These are phyloP conservation scores for Pascua sp. DNA, from an alignment of 1,284 basidiomycete species.

Conservation along the genomic window DNA sequence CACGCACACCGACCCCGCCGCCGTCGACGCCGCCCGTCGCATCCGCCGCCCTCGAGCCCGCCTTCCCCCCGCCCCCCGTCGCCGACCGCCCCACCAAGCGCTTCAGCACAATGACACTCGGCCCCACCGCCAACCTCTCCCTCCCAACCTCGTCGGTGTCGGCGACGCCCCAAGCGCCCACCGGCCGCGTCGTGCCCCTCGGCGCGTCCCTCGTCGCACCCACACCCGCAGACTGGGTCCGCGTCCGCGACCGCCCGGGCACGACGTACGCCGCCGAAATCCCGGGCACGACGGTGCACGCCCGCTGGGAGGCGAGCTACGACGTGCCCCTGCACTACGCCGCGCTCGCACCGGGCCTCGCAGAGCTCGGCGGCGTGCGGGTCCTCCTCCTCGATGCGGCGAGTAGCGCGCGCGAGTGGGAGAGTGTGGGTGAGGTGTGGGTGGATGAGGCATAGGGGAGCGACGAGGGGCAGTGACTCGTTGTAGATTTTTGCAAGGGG, in stretches of 20 bases:
- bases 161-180: not conserved
- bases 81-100: constrained; percentile 6
- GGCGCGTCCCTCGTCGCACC: constrained; percentile 25
- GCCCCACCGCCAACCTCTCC: not conserved
- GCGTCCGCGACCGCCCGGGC: constrained; percentile 23
- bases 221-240: constrained; percentile 8
- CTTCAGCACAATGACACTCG: not conserved
- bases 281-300: constrained; percentile 8
- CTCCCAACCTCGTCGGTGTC: constrained; percentile 3
- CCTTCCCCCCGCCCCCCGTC: constrained; percentile 22
- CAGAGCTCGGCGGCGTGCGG: constrained; percentile 36
- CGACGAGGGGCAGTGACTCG: no score
- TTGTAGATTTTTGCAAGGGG: no score
- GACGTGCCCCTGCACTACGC: constrained; percentile 29
- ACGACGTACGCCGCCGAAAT: constrained; percentile 30
- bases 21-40: not conserved
- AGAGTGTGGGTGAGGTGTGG: constrained; percentile 16
- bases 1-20: constrained; percentile 1
- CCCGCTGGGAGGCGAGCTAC: constrained; percentile 30
- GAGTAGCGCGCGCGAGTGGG: constrained; percentile 32
- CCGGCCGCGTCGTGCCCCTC: constrained; percentile 19
- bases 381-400: constrained; percentile 23
- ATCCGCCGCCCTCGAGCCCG: not conserved
- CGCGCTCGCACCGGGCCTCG: constrained; percentile 31
- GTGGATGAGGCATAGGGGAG: constrained; percentile 10